Base-by-base conservation (phyloP, 1,139 yeast species). In the Geotrichum aggregatum region DNA sequence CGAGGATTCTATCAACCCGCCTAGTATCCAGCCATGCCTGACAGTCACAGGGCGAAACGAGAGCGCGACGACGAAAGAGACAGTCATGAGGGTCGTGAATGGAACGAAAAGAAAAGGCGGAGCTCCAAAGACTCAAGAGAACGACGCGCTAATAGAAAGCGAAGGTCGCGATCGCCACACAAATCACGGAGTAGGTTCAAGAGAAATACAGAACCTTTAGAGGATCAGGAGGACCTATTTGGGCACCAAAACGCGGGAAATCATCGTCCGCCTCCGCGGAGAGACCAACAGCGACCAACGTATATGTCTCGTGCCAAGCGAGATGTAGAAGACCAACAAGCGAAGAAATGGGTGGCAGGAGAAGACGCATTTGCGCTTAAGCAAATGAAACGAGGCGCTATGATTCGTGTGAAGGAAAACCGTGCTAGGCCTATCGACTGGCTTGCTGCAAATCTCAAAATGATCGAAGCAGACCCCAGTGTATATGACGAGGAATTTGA, bases 281-380 rank as follows among this genome's bases (percentile, higher is more conserved):
- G 28, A 28, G 38, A 38, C 28, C 44, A 28, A 11, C 38, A 14
- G 10, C 14, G 49, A 26, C 50, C 11, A 41, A 50, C 36, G 43
- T 54, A 19, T 45, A 31, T 41, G 30, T 47, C 46, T 19, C 46
- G 24, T 7, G 22, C 42, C 26, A 58, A 60, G 44, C 58, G 54
- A 35, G 61, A 59, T 43, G 54, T 53, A 30, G 50, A 59, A 19
- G 54, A 47, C 10, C 22, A 34, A n/a, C 47, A 51, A 16, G 43
- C 54, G 21, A 61, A 54, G 22, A 61, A 62, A 49, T 65, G 72
- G 70, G 66, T 64, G 19, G 64, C 64, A 1, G 63, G 61, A 30
- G 73, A 70, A 50, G 69, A 66, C 41, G 59, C 56, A 18, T 70
- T 70, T 55, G 63, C 63, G 38, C 56, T 65, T 24, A 58, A 59